Conservation (phyloP, 192 early-diverging fungal genomes). For the Thamnidium elegans region DNA sequence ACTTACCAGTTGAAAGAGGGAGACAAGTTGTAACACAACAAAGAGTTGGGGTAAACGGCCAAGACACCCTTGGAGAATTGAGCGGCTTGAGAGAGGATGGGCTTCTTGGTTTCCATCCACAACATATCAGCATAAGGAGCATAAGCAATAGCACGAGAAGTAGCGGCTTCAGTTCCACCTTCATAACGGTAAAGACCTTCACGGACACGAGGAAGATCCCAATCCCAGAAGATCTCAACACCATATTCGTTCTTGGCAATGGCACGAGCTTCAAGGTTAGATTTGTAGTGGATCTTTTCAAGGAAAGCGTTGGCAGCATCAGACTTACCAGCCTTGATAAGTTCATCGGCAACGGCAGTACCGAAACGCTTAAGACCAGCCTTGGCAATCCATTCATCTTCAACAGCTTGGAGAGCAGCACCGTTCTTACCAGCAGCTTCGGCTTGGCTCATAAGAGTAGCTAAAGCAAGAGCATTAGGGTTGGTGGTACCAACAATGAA, state of each 20-base stretch:
- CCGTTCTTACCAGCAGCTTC: conserved; percentile 71
- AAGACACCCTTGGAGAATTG: conserved; percentile 90
- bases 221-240: conserved; percentile 80
- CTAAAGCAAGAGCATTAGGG: conserved; percentile 65
- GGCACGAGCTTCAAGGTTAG: conserved; percentile 80
- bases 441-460: conserved; percentile 75
- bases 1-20: conserved; percentile 98
- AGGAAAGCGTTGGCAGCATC: conserved; percentile 43
- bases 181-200: conserved; percentile 98
- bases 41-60: conserved; percentile 71
- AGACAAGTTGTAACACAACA: conserved; percentile 96
- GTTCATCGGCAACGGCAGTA: conserved; percentile 77
- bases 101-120: conserved; percentile 99
- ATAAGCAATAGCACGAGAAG: conserved; percentile 79
- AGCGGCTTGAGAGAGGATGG: conserved; percentile 88
- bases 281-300: conserved; percentile 56
- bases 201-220: conserved; percentile 86
- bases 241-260: conserved; percentile 72
- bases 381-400: conserved; percentile 80
- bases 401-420: conserved; percentile 77
- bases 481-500: conserved; percentile 95
- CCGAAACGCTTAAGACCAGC: conserved; percentile 85
- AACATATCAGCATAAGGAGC: conserved; percentile 88
- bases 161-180: conserved; percentile 91
- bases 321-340: conserved; percentile 65